Base-by-base conservation (phyloP, 371 early-diverging fungal genomes). In the Amoeboradix gromovi region DNA sequence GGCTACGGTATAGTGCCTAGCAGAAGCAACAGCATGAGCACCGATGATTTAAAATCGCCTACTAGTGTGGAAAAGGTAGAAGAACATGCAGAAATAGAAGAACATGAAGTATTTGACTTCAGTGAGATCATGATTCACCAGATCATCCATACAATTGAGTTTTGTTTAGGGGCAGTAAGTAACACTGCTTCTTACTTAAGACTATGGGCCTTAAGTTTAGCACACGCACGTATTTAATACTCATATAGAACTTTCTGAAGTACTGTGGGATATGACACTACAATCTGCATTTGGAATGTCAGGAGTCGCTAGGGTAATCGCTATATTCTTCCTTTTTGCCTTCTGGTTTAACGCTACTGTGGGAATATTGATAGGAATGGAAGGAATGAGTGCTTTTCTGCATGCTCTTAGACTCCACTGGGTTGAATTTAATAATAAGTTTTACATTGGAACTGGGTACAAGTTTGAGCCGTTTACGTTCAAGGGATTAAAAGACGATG, bases 371-470 rank as follows among this genome's bases (percentile, higher is more conserved):
- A 76, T 94, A 30, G 81, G 90, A 66, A 91, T 99, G 91, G 99
- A 99, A 80, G 99, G 99, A 1, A 79, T 99, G 16, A 90, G 91
- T 69, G 94, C 98, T 0, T 96, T 95, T 80, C 79, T 99, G 74
- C 98, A 99, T 78, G 98, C 98, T 0, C 83, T 98, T 31, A 90
- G 99, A 85, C 83, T 99, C 70, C 96, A 97, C 79, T 99, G 99
- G 97, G 94, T 99, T 68, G 99, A 99, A 80, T 99, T 99, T 79
- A 90, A 97, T 77, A 85, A 84, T 78, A 99, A 98, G 80, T 98
- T 98, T 77, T 98, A 95, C 75, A 81, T 80, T 68, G 94, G 92
- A 30, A 79, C 80, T 0, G 96, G 96, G 65, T 76, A 77, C 69
- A 76, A 81, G 73, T 95, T 93, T 77, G 81, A 79, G 71, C 94